Conservation (phyloP, 2,329 filamentous ascomycete genomes). For the Diaporthe eres region DNA sequence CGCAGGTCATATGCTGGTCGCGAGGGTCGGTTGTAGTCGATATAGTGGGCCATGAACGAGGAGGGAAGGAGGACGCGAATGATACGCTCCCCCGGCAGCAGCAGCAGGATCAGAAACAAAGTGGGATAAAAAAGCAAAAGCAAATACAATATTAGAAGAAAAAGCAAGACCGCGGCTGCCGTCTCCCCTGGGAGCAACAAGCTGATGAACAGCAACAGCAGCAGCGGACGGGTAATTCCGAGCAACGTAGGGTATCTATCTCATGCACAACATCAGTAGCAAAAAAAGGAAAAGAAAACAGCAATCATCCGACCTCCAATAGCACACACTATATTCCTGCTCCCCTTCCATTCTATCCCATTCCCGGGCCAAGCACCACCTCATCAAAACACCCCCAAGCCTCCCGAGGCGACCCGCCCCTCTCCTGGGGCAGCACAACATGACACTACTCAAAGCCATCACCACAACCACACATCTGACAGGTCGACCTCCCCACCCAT, state of each 20-base stretch:
- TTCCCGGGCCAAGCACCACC: neutral
- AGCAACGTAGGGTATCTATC: neutral
- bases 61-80: neutral
- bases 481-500: neutral
- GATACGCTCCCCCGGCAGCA: neutral
- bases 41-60: neutral
- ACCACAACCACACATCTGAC: conserved; percentile 5
- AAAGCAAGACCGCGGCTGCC: neutral
- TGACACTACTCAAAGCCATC: neutral
- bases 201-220: neutral
- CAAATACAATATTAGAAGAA: neutral
- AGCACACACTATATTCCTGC: neutral
- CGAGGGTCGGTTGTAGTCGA: neutral
- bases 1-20: neutral
- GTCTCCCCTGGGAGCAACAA: neutral
- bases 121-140: neutral
- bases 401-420: neutral
- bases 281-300: neutral
- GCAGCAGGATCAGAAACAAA: neutral
- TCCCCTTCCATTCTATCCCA: neutral
- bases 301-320: neutral
- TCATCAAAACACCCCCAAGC: neutral
- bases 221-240: neutral
- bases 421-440: conserved; percentile 6
- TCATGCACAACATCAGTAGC: neutral